Percentiles rank a stretch among this genome's conserved stretches.
Conservation (phyloP, 2,329 filamentous ascomycete species). For the Amphichorda felina region DNA sequence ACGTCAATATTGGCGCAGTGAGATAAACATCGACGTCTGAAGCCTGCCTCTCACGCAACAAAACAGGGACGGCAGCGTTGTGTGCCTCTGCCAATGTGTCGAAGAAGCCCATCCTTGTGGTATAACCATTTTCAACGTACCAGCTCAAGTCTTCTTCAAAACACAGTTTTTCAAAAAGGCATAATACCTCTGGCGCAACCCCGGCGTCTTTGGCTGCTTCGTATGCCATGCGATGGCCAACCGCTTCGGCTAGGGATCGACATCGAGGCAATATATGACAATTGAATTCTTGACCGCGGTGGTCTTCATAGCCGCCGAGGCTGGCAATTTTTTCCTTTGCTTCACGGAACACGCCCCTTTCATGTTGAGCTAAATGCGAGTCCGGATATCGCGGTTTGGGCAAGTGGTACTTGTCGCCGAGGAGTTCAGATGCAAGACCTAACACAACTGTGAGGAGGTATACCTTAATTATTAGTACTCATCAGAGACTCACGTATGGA, state of each 20-base stretch:
- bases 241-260: slow-evolving; percentile 11
- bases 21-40: too few relatives aligned
- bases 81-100: too few relatives aligned
- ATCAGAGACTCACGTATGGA: slow-evolving; percentile 12
- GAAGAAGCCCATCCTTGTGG: too few relatives aligned
- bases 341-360: slow-evolving; percentile 11
- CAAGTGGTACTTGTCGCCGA: slow-evolving; percentile 11
- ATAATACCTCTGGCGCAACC: not conserved
- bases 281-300: slow-evolving; percentile 10
- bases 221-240: slow-evolving; percentile 16
- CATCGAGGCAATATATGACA: slow-evolving; percentile 12
- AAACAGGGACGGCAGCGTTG: too few relatives aligned
- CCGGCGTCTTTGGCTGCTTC: slow-evolving; percentile 8
- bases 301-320: slow-evolving; percentile 1
- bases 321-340: slow-evolving; percentile 6
- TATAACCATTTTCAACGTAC: not conserved
- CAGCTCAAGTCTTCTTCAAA: not conserved
- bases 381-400: slow-evolving; percentile 7
- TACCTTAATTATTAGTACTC: not conserved
- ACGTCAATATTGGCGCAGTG: too few relatives aligned
- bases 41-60: too few relatives aligned
- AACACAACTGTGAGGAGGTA: not conserved
- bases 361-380: slow-evolving; percentile 9
- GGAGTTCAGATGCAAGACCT: slow-evolving; percentile 13
- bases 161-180: not conserved